Base-by-base conservation (phyloP, 495 filamentous ascomycete genomes). In the Aspergillus steynii region DNA sequence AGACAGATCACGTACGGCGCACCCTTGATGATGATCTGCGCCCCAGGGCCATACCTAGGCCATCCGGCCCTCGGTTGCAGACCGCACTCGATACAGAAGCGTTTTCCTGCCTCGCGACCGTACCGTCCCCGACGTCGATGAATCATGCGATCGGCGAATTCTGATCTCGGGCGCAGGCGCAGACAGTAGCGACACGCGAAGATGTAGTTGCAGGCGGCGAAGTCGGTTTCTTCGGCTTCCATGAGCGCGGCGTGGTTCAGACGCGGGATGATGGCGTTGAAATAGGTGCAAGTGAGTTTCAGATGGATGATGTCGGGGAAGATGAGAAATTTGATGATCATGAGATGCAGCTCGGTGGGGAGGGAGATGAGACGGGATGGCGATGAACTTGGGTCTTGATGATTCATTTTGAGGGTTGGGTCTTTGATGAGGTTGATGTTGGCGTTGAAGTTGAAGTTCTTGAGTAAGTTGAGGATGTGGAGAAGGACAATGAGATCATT, bases 281-380 rank as follows among this genome's bases (percentile, higher is more conserved):
- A 66, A 54, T 73, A 72, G 31, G 37, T 50, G 56, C 67, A 73
- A 12, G 84, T 80, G 25, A 86, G 71, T 12, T 80, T 80, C 12
- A 89, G 76, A 62, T 79, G 80, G 58, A 80, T 77, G 68, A 77
- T 75, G 67, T 86, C 83, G 64, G 84, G 82, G 29, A 80, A 75
- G 63, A 82, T 77, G 29, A 89, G 76, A 65, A 80, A 77, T 62
- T 79, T 73, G 60, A 82, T 75, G 61, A 89, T 77, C 51, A 79
- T 72, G 50, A 78, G 76, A 55, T 86, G 85, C 12, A 89, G 68
- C 65, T 89, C 86, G 0, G 79, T 65, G 12, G 86, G 85, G 20
- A 89, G 77, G 47, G 46, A 7, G 32, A 53, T 8, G 29, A 58
- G 20, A 9, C 9, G 4, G 29, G 20, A 31, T 56, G 9, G 12